These are phyloP conservation scores for Phytopythium mirpurense DNA, from an alignment of 352 stramenopile species.

Conservation along the genomic window DNA sequence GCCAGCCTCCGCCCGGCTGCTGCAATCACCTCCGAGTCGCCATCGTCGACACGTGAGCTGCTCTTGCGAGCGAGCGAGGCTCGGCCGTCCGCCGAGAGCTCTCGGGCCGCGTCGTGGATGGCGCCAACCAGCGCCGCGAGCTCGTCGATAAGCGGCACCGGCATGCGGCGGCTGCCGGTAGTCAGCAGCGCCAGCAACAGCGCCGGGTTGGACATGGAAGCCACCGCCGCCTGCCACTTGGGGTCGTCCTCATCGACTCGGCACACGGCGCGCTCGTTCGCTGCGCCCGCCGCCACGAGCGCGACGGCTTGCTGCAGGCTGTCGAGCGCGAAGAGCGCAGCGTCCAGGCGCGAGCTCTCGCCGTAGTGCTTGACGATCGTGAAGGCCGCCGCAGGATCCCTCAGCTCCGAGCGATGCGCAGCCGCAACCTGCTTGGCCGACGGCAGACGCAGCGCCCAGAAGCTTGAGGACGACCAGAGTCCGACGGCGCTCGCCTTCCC, in stretches of 20 bases:
- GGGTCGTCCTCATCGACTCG: neutral
- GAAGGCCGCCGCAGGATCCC: constrained; percentile 32
- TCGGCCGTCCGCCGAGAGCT: neutral
- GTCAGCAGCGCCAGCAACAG: constrained; percentile 60
- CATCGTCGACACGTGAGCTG: neutral
- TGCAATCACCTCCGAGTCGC: neutral
- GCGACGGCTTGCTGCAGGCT: constrained; percentile 30
- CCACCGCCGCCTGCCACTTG: constrained; percentile 21
- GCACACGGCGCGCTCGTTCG: neutral
- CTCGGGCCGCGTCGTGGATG: constrained; percentile 23
- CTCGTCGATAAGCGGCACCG: constrained; percentile 35
- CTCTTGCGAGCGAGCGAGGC: neutral
- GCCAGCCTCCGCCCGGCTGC: constrained; percentile 11
- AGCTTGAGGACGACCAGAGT: constrained; percentile 42
- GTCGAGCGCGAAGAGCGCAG: constrained; percentile 56
- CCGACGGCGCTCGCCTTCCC: constrained; percentile 47
- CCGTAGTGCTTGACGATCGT: constrained; percentile 46
- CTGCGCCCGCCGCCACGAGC: constrained; percentile 8
- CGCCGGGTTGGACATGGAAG: constrained; percentile 52
- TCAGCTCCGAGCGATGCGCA: neutral
- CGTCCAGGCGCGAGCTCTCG: constrained; percentile 44
- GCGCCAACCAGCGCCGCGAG: constrained; percentile 45
- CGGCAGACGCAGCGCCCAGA: constrained; percentile 64
- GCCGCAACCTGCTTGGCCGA: constrained; percentile 36
- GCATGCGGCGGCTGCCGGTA: constrained; percentile 1